Conservation (phyloP, 2,329 filamentous ascomycete species). For the Aulographum hederae region DNA sequence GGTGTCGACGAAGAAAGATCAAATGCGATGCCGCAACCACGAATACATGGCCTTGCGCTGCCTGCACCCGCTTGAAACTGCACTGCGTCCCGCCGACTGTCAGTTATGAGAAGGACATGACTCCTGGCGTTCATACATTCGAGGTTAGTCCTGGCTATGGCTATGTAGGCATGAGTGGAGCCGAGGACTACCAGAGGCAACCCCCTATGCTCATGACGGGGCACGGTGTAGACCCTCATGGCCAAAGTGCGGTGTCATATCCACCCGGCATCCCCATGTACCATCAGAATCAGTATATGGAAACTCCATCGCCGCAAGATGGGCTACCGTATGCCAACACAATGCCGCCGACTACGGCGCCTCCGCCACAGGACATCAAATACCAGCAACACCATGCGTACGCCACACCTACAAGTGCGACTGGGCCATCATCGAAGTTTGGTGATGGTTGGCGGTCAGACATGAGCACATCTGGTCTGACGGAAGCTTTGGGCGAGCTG, state of each 20-base stretch:
- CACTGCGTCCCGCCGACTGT: conserved; percentile 83
- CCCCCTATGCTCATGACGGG: conserved; percentile 13
- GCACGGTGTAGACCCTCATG: too few relatives aligned
- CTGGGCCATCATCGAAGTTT: background rate
- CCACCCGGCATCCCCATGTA: background rate
- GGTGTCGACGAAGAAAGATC: conserved; percentile 87
- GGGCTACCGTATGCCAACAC: background rate
- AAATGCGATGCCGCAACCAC: conserved; percentile 96
- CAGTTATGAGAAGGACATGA: conserved; percentile 44
- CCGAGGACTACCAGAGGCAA: conserved; percentile 19
- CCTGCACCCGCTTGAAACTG: conserved; percentile 79
- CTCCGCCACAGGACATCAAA: background rate
- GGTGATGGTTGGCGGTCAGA: conserved; percentile 18
- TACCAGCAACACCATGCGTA: conserved; percentile 4
- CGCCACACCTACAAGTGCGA: conserved; percentile 7
- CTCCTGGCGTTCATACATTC: conserved; percentile 19
- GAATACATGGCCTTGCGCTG: conserved; percentile 79
- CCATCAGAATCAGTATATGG: background rate
- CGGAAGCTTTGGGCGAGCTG: conserved; percentile 67
- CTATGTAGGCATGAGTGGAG: conserved; percentile 10
- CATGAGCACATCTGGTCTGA: conserved; percentile 53
- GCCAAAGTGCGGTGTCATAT: background rate
- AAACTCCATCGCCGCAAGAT: background rate
- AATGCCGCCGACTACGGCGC: background rate
- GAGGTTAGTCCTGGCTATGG: conserved; percentile 20